Percentiles rank a stretch among this genome's conserved stretches.
Conservation (phyloP, 2,329 filamentous ascomycete genomes). For the Pseudogymnoascus sp. region DNA sequence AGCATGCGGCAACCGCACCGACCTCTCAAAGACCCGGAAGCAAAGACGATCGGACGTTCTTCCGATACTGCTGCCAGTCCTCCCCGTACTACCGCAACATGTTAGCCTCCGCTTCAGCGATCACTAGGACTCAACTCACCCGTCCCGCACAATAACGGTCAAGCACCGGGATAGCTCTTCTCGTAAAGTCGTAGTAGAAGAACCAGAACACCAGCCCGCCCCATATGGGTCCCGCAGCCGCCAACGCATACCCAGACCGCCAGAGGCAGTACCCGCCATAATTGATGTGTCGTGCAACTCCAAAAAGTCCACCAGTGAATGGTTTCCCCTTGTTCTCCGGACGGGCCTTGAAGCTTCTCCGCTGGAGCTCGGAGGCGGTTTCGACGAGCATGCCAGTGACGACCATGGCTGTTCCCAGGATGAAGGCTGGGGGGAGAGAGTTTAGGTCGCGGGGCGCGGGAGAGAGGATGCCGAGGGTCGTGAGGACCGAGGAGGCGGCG, state of each 20-base stretch:
- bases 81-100: slow-evolving; percentile 30
- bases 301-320: slow-evolving; percentile 43
- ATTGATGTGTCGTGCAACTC: slow-evolving; percentile 45
- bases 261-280: slow-evolving; percentile 47
- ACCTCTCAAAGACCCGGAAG: slow-evolving; percentile 28
- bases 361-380: slow-evolving; percentile 49
- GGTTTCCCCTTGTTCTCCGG: slow-evolving; percentile 45
- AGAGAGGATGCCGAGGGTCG: not conserved
- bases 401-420: slow-evolving; percentile 45
- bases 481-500: slow-evolving; percentile 25
- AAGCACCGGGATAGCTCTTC: slow-evolving; percentile 38
- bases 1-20: not conserved
- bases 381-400: slow-evolving; percentile 46
- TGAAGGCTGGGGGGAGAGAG: slow-evolving; percentile 25
- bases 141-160: slow-evolving; percentile 41
- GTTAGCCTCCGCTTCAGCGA: not conserved
- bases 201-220: slow-evolving; percentile 35
- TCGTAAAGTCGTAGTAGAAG: slow-evolving; percentile 39
- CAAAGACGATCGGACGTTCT: slow-evolving; percentile 33
- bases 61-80: slow-evolving; percentile 32
- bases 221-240: slow-evolving; percentile 40
- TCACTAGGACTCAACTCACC: slow-evolving; percentile 24
- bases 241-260: slow-evolving; percentile 42
- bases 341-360: slow-evolving; percentile 44
- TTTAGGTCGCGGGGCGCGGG: not conserved